Conservation (phyloP, 345 rosid genomes). For the Brassica rapa region DNA sequence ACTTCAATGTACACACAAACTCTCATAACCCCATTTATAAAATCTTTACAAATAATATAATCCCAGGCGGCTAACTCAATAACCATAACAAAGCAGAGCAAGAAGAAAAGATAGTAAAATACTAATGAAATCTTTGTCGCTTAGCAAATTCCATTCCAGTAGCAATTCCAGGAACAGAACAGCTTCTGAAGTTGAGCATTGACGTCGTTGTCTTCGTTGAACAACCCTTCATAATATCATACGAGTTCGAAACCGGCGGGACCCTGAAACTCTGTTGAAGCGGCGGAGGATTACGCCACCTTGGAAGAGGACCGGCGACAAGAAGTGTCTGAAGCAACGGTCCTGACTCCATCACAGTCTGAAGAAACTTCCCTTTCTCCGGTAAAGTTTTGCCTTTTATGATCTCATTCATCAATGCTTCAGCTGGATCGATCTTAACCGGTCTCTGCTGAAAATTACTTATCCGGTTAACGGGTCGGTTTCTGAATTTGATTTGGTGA, state of each 20-base stretch:
- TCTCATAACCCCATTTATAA: background rate
- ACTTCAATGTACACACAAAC: conserved; percentile 25
- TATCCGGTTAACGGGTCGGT: conserved; percentile 18
- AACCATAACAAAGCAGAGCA: conserved; percentile 10
- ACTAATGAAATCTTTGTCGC: conserved; percentile 66
- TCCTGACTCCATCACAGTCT: conserved; percentile 68
- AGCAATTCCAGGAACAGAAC: conserved; percentile 45
- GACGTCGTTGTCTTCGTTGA: conserved; percentile 36
- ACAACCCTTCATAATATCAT: conserved; percentile 29
- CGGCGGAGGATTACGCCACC: conserved; percentile 97
- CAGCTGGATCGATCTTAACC: conserved; percentile 47
- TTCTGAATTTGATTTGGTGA: conserved; percentile 22
- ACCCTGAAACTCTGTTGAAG: conserved; percentile 54
- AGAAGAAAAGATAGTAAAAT: background rate
- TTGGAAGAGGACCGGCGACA: conserved; percentile 89
- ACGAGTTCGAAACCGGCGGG: conserved; percentile 54
- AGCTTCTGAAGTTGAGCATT: conserved; percentile 47
- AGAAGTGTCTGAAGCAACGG: conserved; percentile 81
- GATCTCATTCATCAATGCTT: conserved; percentile 51
- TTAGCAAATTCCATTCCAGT: conserved; percentile 48
- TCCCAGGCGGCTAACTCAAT: conserved; percentile 4
- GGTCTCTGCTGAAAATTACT: conserved; percentile 6
- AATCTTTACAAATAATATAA: conserved; percentile 32
- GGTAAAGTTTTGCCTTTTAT: conserved; percentile 62
- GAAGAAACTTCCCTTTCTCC: conserved; percentile 67